phyloP scores from a whole-genome alignment of 169 alveolate species.

The Eimeria necatrix region DNA sequence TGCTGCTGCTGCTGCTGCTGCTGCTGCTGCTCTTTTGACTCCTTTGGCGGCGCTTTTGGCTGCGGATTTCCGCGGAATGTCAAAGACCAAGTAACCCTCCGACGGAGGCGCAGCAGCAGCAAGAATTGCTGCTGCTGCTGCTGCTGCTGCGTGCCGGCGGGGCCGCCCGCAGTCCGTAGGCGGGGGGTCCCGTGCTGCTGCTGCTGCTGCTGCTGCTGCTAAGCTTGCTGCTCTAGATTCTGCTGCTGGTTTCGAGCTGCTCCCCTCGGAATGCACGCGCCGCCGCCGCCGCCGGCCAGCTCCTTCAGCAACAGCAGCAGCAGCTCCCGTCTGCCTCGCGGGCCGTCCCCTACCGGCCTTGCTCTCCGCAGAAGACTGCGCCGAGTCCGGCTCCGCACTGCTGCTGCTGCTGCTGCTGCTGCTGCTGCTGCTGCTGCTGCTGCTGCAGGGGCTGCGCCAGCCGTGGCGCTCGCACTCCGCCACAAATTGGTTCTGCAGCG shows the following conservation, averaged over 20 bases:
- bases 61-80: conserved; percentile 3
- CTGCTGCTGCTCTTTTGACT: neutral
- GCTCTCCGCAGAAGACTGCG: neutral
- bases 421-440: conserved; percentile 23
- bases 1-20: conserved; percentile 32
- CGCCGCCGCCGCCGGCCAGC: neutral
- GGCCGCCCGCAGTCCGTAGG: conserved; percentile 37
- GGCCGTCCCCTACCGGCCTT: neutral
- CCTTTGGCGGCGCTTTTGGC: no score
- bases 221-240: neutral
- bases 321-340: neutral
- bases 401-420: conserved; percentile 7
- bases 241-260: neutral
- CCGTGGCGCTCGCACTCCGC: conserved; percentile 21
- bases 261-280: neutral
- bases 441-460: neutral
- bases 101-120: conserved; percentile 3
- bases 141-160: conserved; percentile 20
- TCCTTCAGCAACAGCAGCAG: neutral
- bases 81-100: neutral
- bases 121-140: conserved; percentile 25
- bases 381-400: neutral
- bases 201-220: neutral
- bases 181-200: neutral
- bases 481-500: neutral